Conservation (phyloP, 1,284 basidiomycete species). For the Lentinula novae-zelandiae region DNA sequence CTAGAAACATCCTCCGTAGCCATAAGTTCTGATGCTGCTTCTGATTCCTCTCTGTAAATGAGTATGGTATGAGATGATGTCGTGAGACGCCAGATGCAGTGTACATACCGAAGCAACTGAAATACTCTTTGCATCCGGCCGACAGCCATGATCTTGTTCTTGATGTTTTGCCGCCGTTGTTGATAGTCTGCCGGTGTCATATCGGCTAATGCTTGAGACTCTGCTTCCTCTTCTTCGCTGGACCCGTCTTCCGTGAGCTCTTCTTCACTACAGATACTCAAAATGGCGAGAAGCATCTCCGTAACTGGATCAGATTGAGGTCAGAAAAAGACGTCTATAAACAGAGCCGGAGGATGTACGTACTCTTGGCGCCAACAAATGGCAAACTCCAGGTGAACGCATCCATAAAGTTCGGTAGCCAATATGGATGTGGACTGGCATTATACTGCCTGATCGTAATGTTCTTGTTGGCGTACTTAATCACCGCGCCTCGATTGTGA, state of each 20-base stretch:
- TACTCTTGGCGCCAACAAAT: constrained; percentile 97
- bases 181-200: constrained; percentile 35
- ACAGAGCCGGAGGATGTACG: constrained; percentile 26
- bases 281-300: constrained; percentile 95
- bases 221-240: constrained; percentile 32
- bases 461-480: constrained; percentile 98
- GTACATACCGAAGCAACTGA: constrained; percentile 74
- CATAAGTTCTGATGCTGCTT: constrained; percentile 88
- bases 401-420: constrained; percentile 98
- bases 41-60: constrained; percentile 80
- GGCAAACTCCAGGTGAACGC: constrained; percentile 99
- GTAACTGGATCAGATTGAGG: constrained; percentile 54
- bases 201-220: constrained; percentile 27
- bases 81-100: constrained; percentile 8
- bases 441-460: constrained; percentile 99
- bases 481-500: constrained; percentile 92
- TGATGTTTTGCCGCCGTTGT: constrained; percentile 75
- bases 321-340: neutral
- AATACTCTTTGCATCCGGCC: constrained; percentile 94
- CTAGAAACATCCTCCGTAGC: constrained; percentile 41
- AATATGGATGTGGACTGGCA: constrained; percentile 86
- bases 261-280: constrained; percentile 92
- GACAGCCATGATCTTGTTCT: constrained; percentile 91
- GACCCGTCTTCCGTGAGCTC: constrained; percentile 76
- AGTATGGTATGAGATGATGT: neutral